Evolutionary conservation across 2,329 filamentous ascomycete species (phyloP), one percentile per base, ranked within the genome.

Genomic region (Fusarium burgessii): DNA sequence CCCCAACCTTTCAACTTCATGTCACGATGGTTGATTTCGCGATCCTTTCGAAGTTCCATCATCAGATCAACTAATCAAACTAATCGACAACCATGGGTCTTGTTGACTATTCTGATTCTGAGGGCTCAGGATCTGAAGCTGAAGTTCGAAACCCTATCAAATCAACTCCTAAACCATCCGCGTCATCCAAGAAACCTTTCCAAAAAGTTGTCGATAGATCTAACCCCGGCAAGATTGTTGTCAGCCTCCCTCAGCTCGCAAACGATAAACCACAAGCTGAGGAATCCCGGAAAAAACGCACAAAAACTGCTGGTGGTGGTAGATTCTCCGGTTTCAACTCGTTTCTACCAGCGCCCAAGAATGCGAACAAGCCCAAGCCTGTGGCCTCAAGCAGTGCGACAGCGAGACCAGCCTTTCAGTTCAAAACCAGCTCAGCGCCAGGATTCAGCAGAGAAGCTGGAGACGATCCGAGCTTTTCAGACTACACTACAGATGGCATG

Each of bases 71-170:
- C 41, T 27, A 61, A 46, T 18, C 40, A 42, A 18, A 14, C 17
- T 32, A 29, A 36, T 36, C 32, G 25, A 36, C n/a, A 69, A 81
- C 50, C 41, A 96, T 96, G 93, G 91, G 88, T 17, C 85, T 97
- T 33, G 93, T 96, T 72, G 90, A 92, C 68, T 97, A 97, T 76
- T 95, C 93, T 7, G 93, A 95, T 78, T 96, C 93, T 5, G 93
- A 95, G 77, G 94, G 91, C 49, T 94, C 92, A 15, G 92, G 92
- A 58, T 85, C 85, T 18, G 91, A 93, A 58, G 65, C 81, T 40
- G 80, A 80, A 61, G 67, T 75, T 23, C 74, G 80, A 61, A 63
- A 75, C 20, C 73, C 76, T 10, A 35, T 61, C 50, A 76, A 78
- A 62, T 76, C 77, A 11, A 71, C 47, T 58, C 78, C 25, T 79